Evolutionary conservation across 2,329 filamentous ascomycete genomes (phyloP).

Genomic region (Diaporthe sp.): DNA sequence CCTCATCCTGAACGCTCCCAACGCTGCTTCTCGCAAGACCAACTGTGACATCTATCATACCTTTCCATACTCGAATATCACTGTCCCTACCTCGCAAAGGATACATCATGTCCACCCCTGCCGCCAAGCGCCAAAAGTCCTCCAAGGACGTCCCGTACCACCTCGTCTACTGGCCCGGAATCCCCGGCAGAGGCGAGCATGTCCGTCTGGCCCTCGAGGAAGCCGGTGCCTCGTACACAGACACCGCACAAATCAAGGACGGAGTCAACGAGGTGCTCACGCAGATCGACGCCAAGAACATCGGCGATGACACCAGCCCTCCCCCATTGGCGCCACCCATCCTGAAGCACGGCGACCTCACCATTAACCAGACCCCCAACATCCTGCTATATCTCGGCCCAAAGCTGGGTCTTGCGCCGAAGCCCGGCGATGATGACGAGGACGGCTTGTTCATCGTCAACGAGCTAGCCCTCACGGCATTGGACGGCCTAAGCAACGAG

Average conservation of each 20-base stretch:
- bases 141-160: constrained; percentile 68
- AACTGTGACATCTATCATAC: not conserved
- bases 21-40: not conserved
- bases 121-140: constrained; percentile 56
- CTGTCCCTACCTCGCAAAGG: not conserved
- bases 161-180: constrained; percentile 78
- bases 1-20: not conserved
- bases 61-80: not conserved
- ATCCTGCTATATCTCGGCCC: constrained; percentile 80
- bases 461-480: constrained; percentile 74
- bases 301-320: constrained; percentile 70
- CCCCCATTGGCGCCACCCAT: constrained; percentile 77
- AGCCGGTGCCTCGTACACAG: constrained; percentile 73
- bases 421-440: constrained; percentile 53
- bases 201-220: constrained; percentile 82
- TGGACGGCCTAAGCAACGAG: constrained; percentile 80
- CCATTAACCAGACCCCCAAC: constrained; percentile 79
- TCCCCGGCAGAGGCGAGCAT: constrained; percentile 83
- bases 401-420: constrained; percentile 68
- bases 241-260: constrained; percentile 65
- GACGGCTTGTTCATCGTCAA: constrained; percentile 71
- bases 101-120: constrained; percentile 34
- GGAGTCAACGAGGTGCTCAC: constrained; percentile 66
- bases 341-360: constrained; percentile 72
- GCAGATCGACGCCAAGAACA: constrained; percentile 59